Conservation (phyloP, 257 asterid species). For the Scutellaria baicalensis region DNA sequence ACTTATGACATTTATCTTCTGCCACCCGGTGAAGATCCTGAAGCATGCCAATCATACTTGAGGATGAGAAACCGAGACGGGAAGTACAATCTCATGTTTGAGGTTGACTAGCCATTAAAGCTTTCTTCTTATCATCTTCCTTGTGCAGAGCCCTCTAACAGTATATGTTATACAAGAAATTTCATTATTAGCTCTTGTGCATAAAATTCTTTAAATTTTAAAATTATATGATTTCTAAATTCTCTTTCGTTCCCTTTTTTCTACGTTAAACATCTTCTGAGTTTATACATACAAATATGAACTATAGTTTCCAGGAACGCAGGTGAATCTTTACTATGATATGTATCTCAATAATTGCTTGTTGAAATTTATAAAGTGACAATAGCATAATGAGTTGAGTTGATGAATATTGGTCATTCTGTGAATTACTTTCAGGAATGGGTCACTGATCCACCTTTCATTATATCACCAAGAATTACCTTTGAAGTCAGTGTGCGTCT, state of each 20-base stretch:
- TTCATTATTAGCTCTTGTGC: background rate
- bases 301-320: background rate
- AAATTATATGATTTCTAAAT: background rate
- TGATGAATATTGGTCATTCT: conserved; percentile 7
- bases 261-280: conserved; percentile 1
- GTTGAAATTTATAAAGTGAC: background rate
- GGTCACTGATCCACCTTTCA: conserved; percentile 92
- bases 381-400: background rate
- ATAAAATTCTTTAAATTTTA: background rate
- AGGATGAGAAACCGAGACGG: conserved; percentile 99
- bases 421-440: conserved; percentile 70
- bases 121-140: conserved; percentile 3
- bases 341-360: background rate
- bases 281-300: background rate
- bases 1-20: conserved; percentile 96
- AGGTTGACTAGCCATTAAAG: conserved; percentile 44
- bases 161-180: background rate
- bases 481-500: conserved; percentile 99
- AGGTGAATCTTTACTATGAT: conserved; percentile 1
- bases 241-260: background rate
- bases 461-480: conserved; percentile 94
- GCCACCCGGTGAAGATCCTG: conserved; percentile 99
- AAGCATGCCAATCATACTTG: conserved; percentile 96
- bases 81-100: conserved; percentile 97
- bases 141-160: background rate